Percentiles rank a stretch among this genome's conserved stretches.
These are phyloP conservation scores for Ceratobasidium sp. DNA, from an alignment of 1,284 basidiomycete genomes.

Conservation along the genomic window DNA sequence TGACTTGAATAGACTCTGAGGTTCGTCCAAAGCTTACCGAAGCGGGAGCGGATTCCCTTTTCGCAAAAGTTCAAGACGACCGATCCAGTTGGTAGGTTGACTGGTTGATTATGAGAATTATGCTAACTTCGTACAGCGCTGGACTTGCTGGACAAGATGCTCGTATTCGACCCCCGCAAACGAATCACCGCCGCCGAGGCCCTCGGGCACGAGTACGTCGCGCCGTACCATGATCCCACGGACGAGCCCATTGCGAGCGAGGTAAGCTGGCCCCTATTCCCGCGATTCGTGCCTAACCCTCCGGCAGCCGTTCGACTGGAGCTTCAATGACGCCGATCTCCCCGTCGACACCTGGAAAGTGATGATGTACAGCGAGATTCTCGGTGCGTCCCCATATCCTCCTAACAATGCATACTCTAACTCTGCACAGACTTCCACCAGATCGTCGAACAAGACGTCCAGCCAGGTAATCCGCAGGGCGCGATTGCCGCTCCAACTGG, in stretches of 20 bases:
- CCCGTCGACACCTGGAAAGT: conserved; percentile 99
- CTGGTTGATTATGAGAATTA: neutral
- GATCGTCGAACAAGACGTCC: conserved; percentile 48
- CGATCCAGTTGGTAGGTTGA: conserved; percentile 76
- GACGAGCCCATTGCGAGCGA: conserved; percentile 95
- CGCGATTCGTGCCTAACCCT: neutral
- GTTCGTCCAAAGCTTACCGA: conserved; percentile 97
- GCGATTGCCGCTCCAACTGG: conserved; percentile 15
- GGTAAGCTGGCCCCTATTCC: neutral
- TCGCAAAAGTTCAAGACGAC: conserved; percentile 90
- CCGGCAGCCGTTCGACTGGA: conserved; percentile 89
- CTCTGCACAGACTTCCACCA: conserved; percentile 54
- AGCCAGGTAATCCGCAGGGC: conserved; percentile 7
- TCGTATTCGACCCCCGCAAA: conserved; percentile 97
- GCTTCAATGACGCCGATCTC: conserved; percentile 99
- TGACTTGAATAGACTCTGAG: conserved; percentile 81
- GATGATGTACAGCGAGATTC: conserved; percentile 96
- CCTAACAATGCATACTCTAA: neutral
- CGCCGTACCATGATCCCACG: conserved; percentile 97
- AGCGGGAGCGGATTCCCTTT: conserved; percentile 95
- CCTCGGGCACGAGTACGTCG: conserved; percentile 93
- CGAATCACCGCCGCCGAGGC: conserved; percentile 93
- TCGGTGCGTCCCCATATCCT: conserved; percentile 65
- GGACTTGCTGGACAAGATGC: conserved; percentile 97
- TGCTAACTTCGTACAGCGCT: conserved; percentile 66